phyloP scores from a whole-genome alignment of 371 early-diverging fungal genomes.

The Rhizopus arrhizus region DNA sequence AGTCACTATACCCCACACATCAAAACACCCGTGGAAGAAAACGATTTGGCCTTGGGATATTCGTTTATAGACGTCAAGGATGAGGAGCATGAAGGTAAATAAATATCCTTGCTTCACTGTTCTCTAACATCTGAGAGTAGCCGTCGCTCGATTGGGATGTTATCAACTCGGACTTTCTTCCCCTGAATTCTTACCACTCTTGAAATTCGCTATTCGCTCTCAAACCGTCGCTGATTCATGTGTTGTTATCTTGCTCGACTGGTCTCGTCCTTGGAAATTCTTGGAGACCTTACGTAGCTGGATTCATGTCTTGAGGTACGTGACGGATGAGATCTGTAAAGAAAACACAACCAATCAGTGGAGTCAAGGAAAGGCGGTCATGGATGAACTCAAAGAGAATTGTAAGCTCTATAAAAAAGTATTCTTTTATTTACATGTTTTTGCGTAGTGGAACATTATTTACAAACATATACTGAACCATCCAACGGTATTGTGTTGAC shows the following conservation, averaged over 20 bases:
- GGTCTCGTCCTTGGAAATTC: conserved; percentile 88
- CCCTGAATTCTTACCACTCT: conserved; percentile 65
- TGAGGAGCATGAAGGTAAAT: conserved; percentile 71
- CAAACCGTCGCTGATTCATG: conserved; percentile 61
- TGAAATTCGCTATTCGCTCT: conserved; percentile 70
- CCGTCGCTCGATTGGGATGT: conserved; percentile 74
- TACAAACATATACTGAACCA: conserved; percentile 58
- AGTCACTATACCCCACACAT: conserved; percentile 28
- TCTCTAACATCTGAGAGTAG: conserved; percentile 18
- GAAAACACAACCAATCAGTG: conserved; percentile 42
- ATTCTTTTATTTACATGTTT: not conserved
- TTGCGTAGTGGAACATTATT: conserved; percentile 50
- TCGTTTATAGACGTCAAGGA: conserved; percentile 78
- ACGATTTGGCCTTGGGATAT: conserved; percentile 72
- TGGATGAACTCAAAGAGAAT: conserved; percentile 69
- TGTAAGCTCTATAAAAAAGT: conserved; percentile 37
- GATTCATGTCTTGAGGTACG: conserved; percentile 64
- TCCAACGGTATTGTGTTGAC: conserved; percentile 14
- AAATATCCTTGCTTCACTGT: not conserved
- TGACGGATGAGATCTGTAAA: conserved; percentile 52
- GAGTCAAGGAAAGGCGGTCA: conserved; percentile 61
- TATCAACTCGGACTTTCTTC: conserved; percentile 77
- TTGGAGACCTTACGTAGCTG: conserved; percentile 75
- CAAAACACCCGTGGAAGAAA: conserved; percentile 38
- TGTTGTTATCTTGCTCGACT: conserved; percentile 81